A percentile compares a stretch with the other conserved stretches of the same genome.
These are phyloP conservation scores for Tulasnella sp. DNA, from an alignment of 768 basidiomycete species.

Conservation along the genomic window DNA sequence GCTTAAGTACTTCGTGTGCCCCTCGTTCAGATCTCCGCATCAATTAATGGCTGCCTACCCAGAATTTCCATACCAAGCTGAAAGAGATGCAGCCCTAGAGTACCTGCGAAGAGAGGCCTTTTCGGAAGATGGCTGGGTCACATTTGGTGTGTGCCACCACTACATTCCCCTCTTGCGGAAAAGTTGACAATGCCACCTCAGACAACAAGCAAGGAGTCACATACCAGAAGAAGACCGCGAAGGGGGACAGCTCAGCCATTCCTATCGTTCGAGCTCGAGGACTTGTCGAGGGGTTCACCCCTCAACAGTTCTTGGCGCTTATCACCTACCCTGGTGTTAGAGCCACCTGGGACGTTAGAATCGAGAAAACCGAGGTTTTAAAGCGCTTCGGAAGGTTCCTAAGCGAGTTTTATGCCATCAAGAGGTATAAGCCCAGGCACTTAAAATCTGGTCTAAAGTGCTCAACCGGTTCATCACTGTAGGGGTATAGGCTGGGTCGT, in stretches of 20 bases:
- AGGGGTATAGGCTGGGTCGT: conserved; percentile 36
- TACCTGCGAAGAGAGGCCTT: conserved; percentile 36
- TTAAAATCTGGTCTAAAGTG: not conserved
- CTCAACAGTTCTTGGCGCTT: conserved; percentile 34
- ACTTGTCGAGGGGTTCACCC: conserved; percentile 33
- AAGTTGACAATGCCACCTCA: not conserved
- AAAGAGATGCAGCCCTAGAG: conserved; percentile 29
- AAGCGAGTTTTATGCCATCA: conserved; percentile 34
- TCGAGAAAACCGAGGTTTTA: conserved; percentile 6
- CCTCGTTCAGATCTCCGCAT: not conserved
- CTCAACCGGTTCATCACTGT: not conserved
- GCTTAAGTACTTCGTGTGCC: not conserved
- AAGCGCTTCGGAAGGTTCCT: conserved; percentile 17
- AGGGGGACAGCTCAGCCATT: conserved; percentile 33
- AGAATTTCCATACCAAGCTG: conserved; percentile 31
- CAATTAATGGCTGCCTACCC: conserved; percentile 1
- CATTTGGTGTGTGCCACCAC: conserved; percentile 25
- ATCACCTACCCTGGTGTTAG: conserved; percentile 31
- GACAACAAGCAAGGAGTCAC: conserved; percentile 35
- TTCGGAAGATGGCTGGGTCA: conserved; percentile 37
- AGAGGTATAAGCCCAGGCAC: conserved; percentile 20
- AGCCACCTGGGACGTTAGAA: conserved; percentile 23
- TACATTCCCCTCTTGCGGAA: not conserved
- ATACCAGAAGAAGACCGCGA: conserved; percentile 36
- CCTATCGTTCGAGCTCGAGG: conserved; percentile 36